Evolutionary conservation across 768 basidiomycete species (phyloP).

Genomic region (Dioszegia hungarica): DNA sequence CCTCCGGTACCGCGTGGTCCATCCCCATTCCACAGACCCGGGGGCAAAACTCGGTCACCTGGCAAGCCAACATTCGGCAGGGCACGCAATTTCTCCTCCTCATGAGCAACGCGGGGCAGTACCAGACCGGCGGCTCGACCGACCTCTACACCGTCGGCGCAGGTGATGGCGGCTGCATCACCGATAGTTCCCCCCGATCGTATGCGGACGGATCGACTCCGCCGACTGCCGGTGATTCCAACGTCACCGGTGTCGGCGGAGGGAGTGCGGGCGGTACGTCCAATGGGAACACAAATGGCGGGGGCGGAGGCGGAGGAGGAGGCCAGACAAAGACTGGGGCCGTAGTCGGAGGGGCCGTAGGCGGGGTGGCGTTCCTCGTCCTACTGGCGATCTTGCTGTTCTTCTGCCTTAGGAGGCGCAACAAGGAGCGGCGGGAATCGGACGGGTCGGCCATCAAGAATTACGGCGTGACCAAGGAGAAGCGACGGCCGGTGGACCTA

Average conservation of each 20-base stretch:
- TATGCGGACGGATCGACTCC: conserved; percentile 13
- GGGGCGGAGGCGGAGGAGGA: not conserved
- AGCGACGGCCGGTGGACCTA: not conserved
- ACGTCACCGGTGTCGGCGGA: conserved; percentile 6
- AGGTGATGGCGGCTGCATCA: conserved; percentile 36
- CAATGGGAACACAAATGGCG: not conserved
- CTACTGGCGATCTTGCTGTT: conserved; percentile 45
- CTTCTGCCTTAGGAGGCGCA: conserved; percentile 38
- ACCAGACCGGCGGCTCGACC: conserved; percentile 40
- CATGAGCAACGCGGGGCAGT: conserved; percentile 41
- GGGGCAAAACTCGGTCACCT: conserved; percentile 15
- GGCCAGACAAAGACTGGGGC: conserved; percentile 23
- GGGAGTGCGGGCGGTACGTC: not conserved
- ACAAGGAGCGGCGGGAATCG: conserved; percentile 16
- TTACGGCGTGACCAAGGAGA: conserved; percentile 8
- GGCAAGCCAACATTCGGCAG: conserved; percentile 36
- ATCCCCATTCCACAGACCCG: conserved; percentile 28
- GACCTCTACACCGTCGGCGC: conserved; percentile 28
- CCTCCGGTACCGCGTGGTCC: conserved; percentile 39
- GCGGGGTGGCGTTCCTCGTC: conserved; percentile 45
- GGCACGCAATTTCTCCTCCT: conserved; percentile 40
- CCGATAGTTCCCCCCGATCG: conserved; percentile 16
- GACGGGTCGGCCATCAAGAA: not conserved
- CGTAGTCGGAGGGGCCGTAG: conserved; percentile 47
- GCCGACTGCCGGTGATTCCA: conserved; percentile 3